A percentile compares a stretch with the other conserved stretches of the same genome.
Evolutionary conservation across 768 basidiomycete genomes (phyloP).

Genomic region (Lactarius quietus): DNA sequence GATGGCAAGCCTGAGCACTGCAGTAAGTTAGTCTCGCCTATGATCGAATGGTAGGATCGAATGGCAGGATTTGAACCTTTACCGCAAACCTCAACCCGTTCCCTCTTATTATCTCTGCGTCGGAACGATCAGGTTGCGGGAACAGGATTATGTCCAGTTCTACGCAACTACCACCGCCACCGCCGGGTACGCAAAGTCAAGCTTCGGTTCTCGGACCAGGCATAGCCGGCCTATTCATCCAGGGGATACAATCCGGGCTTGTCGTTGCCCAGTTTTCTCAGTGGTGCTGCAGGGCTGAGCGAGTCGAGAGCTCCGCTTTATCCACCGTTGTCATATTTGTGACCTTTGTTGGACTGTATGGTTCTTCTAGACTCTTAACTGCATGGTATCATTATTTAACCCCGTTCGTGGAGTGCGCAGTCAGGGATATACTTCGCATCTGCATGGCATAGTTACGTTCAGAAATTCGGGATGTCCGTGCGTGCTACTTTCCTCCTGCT

Average conservation of each 20-base stretch:
- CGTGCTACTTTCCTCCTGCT: not conserved
- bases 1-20: no score
- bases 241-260: constrained; percentile 7
- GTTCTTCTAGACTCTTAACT: not conserved
- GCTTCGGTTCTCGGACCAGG: not conserved
- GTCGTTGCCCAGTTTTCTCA: not conserved
- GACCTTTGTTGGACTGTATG: constrained; percentile 7
- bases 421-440: constrained; percentile 4
- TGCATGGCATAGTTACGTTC: not conserved
- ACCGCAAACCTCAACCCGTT: not conserved
- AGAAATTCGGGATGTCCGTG: not conserved
- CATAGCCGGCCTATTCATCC: not conserved
- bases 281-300: constrained; percentile 2
- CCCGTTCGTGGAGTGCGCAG: not conserved
- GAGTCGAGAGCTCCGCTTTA: not conserved
- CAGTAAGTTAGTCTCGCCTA: no score
- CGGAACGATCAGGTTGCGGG: not conserved
- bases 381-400: not conserved
- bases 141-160: constrained; percentile 5
- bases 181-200: not conserved
- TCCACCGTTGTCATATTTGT: not conserved
- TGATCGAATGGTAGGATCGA: no score
- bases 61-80: no score
- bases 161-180: not conserved
- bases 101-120: not conserved